These are phyloP conservation scores for Ophiostoma sp. DNA, from an alignment of 2,329 filamentous ascomycete species.

Conservation along the genomic window DNA sequence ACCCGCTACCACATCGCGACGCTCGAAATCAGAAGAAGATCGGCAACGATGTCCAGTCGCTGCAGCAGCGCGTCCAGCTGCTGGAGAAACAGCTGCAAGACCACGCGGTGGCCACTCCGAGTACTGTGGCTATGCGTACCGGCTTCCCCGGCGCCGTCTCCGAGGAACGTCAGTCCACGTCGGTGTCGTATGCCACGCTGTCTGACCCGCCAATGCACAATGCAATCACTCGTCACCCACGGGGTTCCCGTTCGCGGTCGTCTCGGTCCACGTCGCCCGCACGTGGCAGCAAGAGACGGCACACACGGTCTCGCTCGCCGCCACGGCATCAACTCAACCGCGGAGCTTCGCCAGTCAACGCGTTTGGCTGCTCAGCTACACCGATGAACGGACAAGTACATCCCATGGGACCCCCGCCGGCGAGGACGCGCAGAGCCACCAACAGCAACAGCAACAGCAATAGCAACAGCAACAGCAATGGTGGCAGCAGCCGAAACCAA, in stretches of 20 bases:
- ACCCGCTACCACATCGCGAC: background rate
- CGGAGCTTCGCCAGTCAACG: background rate
- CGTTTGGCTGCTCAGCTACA: background rate
- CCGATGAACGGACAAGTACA: too few relatives aligned
- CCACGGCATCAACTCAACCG: background rate
- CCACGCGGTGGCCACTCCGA: background rate
- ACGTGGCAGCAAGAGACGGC: background rate
- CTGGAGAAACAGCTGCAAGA: background rate
- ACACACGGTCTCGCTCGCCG: background rate
- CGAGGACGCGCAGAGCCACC: background rate
- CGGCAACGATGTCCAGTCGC: background rate
- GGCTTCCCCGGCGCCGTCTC: background rate
- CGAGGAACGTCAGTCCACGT: background rate
- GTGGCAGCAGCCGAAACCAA: too few relatives aligned
- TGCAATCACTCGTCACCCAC: background rate
- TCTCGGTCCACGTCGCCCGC: background rate
- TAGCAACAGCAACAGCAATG: background rate
- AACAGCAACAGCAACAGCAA: background rate
- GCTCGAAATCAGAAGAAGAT: background rate
- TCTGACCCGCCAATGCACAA: background rate
- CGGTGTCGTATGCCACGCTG: background rate
- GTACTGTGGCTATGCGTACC: background rate
- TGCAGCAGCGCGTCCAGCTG: background rate
- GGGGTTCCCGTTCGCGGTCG: background rate
- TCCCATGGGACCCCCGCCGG: background rate